Evolutionary conservation across 805 yeast genomes (phyloP), one percentile per base, ranked within the genome.

Genomic region (Clavispora asparagi): DNA sequence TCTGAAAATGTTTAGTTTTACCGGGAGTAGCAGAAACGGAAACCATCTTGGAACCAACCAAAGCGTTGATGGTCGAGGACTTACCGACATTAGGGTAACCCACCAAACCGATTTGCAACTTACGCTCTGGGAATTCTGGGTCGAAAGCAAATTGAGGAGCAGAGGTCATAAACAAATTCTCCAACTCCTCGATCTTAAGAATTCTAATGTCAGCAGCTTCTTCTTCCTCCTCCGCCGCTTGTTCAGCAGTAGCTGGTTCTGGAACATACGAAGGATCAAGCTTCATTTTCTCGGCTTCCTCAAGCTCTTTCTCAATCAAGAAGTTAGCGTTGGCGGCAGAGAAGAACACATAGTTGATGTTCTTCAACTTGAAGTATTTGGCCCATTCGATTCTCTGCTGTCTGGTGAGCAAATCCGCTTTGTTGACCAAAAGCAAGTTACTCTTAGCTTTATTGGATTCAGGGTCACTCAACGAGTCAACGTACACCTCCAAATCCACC

Each of bases 1-100:
- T 94, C 73, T 94, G 99, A 77, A 94, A 94, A 75, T 94, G 99
- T 65, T 94, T 94, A 12, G 99, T 94, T 64, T 94, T 94, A 72
- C 99, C 99, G 12, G 99, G 99, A 1, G 99, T 94, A 1, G 98
- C 77, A 2, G 98, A 92, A 33, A 94, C 99, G 2, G 97, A 90
- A n/a, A 94, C 99, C 64, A 88, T 91, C 62, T 94, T 94, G 16
- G 97, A 82, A 12, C 99, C 99, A 40, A 92, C 94, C 37, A 94
- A 74, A 0, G 99, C 97, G 65, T 94, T 94, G 59, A 94, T 94
- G 1, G 98, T 94, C n/a, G 98, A 91, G 1, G 98, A 94, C 63
- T 88, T 88, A 71, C 96, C 96, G 25, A 74, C 79, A 63, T 92
- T 94, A 35, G 99, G 99, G 64, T 94, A 94, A 30, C 99, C 99